Evolutionary conservation across 768 basidiomycete species (phyloP).

Genomic region (Russula virescens): DNA sequence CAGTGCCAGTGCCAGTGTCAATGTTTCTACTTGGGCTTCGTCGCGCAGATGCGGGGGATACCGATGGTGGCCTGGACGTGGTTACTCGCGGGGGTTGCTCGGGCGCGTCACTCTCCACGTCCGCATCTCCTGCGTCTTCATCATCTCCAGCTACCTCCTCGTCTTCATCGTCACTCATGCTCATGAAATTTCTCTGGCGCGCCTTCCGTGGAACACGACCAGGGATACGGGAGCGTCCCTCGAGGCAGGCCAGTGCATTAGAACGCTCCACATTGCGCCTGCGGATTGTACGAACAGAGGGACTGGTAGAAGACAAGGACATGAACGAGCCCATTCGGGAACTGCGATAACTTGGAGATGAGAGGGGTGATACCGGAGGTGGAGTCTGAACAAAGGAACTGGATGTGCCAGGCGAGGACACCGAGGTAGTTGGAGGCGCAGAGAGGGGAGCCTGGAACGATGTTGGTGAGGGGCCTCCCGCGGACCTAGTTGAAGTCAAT

Average conservation of each 20-base stretch:
- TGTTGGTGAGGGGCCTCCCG: not conserved
- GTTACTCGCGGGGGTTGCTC: slow-evolving; percentile 14
- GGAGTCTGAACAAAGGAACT: not conserved
- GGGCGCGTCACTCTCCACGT: slow-evolving; percentile 29
- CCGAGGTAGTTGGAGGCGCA: not conserved
- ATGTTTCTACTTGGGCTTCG: not conserved
- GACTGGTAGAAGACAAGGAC: slow-evolving; percentile 21
- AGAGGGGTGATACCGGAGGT: slow-evolving; percentile 1
- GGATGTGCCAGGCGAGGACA: not conserved
- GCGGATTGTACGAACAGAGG: slow-evolving; percentile 20
- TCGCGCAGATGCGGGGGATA: slow-evolving; percentile 2
- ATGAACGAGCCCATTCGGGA: slow-evolving; percentile 23
- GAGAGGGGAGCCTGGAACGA: slow-evolving; percentile 1
- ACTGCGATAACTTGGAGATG: slow-evolving; percentile 26
- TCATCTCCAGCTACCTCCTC: slow-evolving; percentile 30
- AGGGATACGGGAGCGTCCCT: slow-evolving; percentile 41
- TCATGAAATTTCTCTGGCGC: slow-evolving; percentile 53
- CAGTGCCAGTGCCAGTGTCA: not conserved
- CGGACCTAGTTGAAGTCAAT: not conserved
- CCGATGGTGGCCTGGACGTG: slow-evolving; percentile 16
- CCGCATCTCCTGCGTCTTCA: slow-evolving; percentile 19
- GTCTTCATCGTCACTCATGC: slow-evolving; percentile 60
- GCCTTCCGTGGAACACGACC: slow-evolving; percentile 25
- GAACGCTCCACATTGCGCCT: slow-evolving; percentile 20
- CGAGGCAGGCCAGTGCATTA: slow-evolving; percentile 55